phyloP scores from a whole-genome alignment of 1,284 basidiomycete species.

The Stereum hirsutum region DNA sequence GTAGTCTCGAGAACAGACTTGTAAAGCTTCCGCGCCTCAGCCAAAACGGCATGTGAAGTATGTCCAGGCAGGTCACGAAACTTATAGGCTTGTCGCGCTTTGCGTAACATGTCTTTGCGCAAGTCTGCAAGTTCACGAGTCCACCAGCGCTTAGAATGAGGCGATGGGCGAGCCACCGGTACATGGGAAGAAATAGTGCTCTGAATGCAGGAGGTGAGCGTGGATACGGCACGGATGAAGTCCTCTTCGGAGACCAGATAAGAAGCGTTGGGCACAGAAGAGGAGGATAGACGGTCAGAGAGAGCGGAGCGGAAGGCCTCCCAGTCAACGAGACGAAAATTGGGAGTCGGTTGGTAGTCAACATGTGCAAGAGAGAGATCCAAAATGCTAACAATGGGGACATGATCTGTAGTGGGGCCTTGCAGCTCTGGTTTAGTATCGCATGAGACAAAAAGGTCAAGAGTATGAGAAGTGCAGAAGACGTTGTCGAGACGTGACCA shows the following conservation, averaged over 20 bases:
- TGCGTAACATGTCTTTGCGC: not conserved
- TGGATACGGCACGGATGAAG: conserved; percentile 7
- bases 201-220: conserved; percentile 13
- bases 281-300: not conserved
- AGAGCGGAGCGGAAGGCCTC: conserved; percentile 12
- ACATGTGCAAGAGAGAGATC: conserved; percentile 8
- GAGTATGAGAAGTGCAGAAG: conserved; percentile 14
- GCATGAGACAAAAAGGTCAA: conserved; percentile 15
- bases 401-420: conserved; percentile 17
- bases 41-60: conserved; percentile 16
- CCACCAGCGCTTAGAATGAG: conserved; percentile 24
- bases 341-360: not conserved
- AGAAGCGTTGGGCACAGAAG: not conserved
- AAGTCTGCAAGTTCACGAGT: conserved; percentile 14
- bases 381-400: conserved; percentile 14
- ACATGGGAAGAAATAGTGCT: conserved; percentile 14
- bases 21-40: conserved; percentile 16
- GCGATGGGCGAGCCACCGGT: conserved; percentile 13
- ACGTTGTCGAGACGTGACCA: conserved; percentile 25
- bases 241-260: not conserved
- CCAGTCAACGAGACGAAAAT: conserved; percentile 19
- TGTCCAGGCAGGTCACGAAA: conserved; percentile 1
- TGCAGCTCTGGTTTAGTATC: conserved; percentile 5
- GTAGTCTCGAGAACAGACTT: conserved; percentile 17
- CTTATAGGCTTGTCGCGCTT: not conserved